A percentile compares a stretch with the other conserved stretches of the same genome.
These are phyloP conservation scores for Oryza officinalis DNA, from an alignment of 176 grass and related monocot genomes.

Conservation along the genomic window DNA sequence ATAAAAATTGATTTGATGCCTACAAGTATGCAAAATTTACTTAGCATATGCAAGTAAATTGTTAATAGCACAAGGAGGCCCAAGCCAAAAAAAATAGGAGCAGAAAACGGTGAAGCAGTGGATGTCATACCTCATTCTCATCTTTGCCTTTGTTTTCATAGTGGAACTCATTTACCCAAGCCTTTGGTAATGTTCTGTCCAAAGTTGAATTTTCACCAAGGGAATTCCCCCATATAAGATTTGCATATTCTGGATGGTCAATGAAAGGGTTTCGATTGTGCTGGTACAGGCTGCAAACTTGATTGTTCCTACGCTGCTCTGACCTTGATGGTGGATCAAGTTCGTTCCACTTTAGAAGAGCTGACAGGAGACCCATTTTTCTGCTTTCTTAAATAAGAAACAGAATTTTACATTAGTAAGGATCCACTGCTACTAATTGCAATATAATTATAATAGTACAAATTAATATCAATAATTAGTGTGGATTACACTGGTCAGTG, in stretches of 20 bases:
- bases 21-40: background rate
- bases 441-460: background rate
- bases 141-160: slow-evolving; percentile 48
- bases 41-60: background rate
- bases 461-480: background rate
- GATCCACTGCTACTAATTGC: background rate
- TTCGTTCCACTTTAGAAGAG: slow-evolving; percentile 69
- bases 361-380: slow-evolving; percentile 74
- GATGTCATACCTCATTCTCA: slow-evolving; percentile 35
- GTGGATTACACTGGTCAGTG: background rate
- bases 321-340: slow-evolving; percentile 68
- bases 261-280: slow-evolving; percentile 84
- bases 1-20: background rate
- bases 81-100: background rate
- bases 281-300: slow-evolving; percentile 69
- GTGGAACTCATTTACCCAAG: slow-evolving; percentile 50
- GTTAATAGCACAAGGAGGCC: background rate
- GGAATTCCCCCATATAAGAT: slow-evolving; percentile 61
- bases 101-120: background rate
- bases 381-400: slow-evolving; percentile 45
- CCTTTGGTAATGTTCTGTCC: background rate
- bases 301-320: slow-evolving; percentile 64
- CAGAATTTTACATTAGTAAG: slow-evolving; percentile 15
- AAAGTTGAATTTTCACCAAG: slow-evolving; percentile 17
- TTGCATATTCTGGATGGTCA: slow-evolving; percentile 76